Evolutionary conservation across 306 rosid genomes (phyloP).

Genomic region (Sindora glabra): DNA sequence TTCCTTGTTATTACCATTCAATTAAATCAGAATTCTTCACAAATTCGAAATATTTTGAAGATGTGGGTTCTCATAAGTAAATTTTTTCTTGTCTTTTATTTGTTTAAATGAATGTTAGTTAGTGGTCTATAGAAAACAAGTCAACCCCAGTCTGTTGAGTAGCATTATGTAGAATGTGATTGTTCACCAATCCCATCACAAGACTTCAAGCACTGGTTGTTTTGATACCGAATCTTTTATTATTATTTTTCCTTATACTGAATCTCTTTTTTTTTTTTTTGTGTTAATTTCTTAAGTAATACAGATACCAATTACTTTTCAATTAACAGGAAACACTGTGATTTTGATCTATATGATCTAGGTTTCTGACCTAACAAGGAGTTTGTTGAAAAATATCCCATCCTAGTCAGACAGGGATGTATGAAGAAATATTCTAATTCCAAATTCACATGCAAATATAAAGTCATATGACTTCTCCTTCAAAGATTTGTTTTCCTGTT

Average conservation of each 20-base stretch:
- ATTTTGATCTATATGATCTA: neutral
- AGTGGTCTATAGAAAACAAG: too few relatives aligned
- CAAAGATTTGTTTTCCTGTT: neutral
- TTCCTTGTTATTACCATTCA: slow-evolving; percentile 1
- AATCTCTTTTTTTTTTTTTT: too few relatives aligned
- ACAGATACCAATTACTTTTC: too few relatives aligned
- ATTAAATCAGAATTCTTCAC: neutral
- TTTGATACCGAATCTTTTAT: too few relatives aligned
- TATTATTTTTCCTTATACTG: too few relatives aligned
- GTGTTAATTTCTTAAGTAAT: too few relatives aligned
- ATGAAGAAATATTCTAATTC: neutral
- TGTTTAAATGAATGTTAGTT: neutral
- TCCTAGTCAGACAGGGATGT: slow-evolving; percentile 1
- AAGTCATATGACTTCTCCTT: slow-evolving; percentile 7
- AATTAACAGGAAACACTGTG: too few relatives aligned
- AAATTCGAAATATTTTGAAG: neutral
- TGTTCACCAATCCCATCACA: neutral
- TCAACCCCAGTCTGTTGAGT: neutral
- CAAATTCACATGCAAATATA: neutral
- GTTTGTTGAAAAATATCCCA: neutral
- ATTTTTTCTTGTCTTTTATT: neutral
- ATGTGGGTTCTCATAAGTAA: neutral
- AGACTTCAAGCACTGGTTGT: too few relatives aligned
- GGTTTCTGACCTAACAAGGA: neutral
- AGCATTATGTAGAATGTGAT: slow-evolving; percentile 1